Evolutionary conservation across 1,284 basidiomycete species (phyloP).

Genomic region (Ustilago lituana): DNA sequence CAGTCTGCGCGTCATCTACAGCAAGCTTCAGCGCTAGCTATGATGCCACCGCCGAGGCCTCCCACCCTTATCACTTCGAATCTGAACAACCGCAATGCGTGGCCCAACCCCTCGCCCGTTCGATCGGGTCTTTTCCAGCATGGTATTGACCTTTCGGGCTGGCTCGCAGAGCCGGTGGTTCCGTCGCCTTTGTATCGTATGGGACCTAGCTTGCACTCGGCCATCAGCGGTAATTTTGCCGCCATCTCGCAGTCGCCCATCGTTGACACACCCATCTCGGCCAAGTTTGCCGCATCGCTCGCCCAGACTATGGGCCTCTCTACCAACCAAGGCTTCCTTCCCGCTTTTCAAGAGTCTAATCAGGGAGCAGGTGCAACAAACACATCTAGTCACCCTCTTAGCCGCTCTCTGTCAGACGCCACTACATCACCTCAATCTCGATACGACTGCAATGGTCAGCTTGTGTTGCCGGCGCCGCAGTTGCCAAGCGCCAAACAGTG

Average conservation of each 20-base stretch:
- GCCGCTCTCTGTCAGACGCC: slow-evolving; percentile 30
- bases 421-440: slow-evolving; percentile 22
- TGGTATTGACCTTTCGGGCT: slow-evolving; percentile 57
- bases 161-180: slow-evolving; percentile 65
- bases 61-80: slow-evolving; percentile 46
- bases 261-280: slow-evolving; percentile 41
- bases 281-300: slow-evolving; percentile 43
- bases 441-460: slow-evolving; percentile 41
- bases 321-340: slow-evolving; percentile 20
- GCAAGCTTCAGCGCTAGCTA: slow-evolving; percentile 7
- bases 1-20: slow-evolving; percentile 12
- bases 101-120: slow-evolving; percentile 40
- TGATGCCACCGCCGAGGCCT: slow-evolving; percentile 39
- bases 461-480: slow-evolving; percentile 27
- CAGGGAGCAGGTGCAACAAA: background rate
- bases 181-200: slow-evolving; percentile 63
- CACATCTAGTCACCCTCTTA: slow-evolving; percentile 12
- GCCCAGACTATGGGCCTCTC: slow-evolving; percentile 39
- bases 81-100: slow-evolving; percentile 27
- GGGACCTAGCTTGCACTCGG: slow-evolving; percentile 54
- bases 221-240: slow-evolving; percentile 38
- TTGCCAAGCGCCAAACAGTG: slow-evolving; percentile 49
- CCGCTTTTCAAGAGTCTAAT: slow-evolving; percentile 17
- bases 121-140: slow-evolving; percentile 28
- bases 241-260: slow-evolving; percentile 39